A percentile compares a stretch with the other conserved stretches of the same genome.
Evolutionary conservation across 2,329 filamentous ascomycete genomes (phyloP).

Genomic region (Cladophialophora psammophila): DNA sequence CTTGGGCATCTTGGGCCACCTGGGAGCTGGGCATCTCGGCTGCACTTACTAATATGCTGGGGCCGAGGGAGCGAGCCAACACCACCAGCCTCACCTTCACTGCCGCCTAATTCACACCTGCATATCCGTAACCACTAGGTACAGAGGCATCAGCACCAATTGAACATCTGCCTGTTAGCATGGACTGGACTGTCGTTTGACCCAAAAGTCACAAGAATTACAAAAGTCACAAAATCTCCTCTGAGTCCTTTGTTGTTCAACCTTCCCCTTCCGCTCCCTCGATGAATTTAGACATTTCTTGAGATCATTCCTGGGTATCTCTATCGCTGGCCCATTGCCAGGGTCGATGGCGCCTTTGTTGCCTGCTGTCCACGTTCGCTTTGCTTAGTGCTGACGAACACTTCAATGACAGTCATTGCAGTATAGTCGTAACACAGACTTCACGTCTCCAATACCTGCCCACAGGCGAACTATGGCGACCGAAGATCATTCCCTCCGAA

Average conservation of each 20-base stretch:
- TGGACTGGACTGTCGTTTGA: not conserved
- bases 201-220: not conserved
- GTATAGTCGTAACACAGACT: conserved; percentile 2
- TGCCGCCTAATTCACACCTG: not conserved
- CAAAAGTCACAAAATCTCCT: not conserved
- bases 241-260: not conserved
- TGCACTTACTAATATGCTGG: not conserved
- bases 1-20: too few species aligned
- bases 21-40: not conserved
- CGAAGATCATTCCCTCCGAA: conserved; percentile 43
- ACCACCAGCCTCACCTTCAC: not conserved
- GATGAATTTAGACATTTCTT: not conserved
- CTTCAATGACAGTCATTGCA: not conserved
- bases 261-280: not conserved
- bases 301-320: not conserved
- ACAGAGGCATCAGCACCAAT: conserved; percentile 3
- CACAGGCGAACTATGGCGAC: conserved; percentile 42
- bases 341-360: conserved; percentile 23
- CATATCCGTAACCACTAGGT: not conserved
- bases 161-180: not conserved
- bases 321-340: not conserved
- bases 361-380: not conserved
- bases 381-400: conserved; percentile 6
- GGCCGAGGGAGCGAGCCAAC: not conserved
- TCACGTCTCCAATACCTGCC: not conserved